Evolutionary conservation across 1,284 basidiomycete genomes (phyloP).

Genomic region (Tilletia caries): DNA sequence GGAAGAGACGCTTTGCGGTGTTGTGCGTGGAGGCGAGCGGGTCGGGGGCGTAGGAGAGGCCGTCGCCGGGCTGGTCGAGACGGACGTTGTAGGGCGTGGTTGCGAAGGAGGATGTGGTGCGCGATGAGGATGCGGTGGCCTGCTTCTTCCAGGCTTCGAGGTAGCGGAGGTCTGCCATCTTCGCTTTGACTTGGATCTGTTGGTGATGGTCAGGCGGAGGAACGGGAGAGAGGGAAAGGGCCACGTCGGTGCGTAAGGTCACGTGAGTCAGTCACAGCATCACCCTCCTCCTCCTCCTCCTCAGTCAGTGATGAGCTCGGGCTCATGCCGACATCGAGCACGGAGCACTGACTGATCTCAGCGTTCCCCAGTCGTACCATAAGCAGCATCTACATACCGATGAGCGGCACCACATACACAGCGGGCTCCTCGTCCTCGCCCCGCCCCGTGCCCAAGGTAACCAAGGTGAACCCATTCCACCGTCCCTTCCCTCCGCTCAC

Average conservation of each 20-base stretch:
- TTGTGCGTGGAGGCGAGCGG: conserved; percentile 36
- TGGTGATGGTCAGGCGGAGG: background rate
- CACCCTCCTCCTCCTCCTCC: too few species aligned
- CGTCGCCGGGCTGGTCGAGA: conserved; percentile 41
- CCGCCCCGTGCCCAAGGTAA: background rate
- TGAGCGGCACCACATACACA: conserved; percentile 12
- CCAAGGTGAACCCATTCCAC: background rate
- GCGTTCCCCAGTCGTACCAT: too few species aligned
- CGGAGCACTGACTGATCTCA: too few species aligned
- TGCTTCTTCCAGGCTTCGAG: conserved; percentile 14
- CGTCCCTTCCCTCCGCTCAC: too few species aligned
- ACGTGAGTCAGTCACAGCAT: too few species aligned
- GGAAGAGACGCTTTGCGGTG: conserved; percentile 41
- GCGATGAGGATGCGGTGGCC: background rate
- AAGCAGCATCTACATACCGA: too few species aligned
- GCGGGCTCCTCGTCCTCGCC: background rate
- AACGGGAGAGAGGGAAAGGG: background rate
- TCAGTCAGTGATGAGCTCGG: too few species aligned
- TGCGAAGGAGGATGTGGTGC: background rate
- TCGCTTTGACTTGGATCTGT: background rate
- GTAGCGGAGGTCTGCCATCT: conserved; percentile 6
- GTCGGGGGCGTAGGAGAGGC: conserved; percentile 45
- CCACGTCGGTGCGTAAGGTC: too few species aligned
- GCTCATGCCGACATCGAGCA: too few species aligned
- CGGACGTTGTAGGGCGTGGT: conserved; percentile 22